These are phyloP conservation scores for Sclerospora graminicola DNA, from an alignment of 352 stramenopile genomes.

Conservation along the genomic window DNA sequence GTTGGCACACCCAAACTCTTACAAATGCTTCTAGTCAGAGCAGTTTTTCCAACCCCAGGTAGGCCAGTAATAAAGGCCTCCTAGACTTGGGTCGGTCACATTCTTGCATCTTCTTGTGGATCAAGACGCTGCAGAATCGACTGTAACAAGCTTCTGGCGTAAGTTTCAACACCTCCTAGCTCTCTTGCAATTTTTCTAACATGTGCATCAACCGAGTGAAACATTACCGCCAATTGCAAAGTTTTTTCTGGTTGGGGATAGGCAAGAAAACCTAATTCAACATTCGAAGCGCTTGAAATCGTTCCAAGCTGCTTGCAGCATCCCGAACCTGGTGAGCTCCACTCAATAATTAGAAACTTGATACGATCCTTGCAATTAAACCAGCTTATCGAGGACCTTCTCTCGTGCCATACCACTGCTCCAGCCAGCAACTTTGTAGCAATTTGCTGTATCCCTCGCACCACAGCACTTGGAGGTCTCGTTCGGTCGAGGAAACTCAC, in stretches of 20 bases:
- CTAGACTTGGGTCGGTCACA: constrained; percentile 23
- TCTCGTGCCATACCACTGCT: constrained; percentile 30
- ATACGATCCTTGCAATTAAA: constrained; percentile 30
- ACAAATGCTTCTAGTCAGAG: constrained; percentile 34
- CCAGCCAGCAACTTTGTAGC: constrained; percentile 27
- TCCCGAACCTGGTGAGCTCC: constrained; percentile 15
- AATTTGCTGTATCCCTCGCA: constrained; percentile 26
- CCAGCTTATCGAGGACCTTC: constrained; percentile 28
- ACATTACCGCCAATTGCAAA: constrained; percentile 1
- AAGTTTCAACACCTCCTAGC: constrained; percentile 29
- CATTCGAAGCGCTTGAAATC: constrained; percentile 11
- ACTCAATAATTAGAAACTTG: constrained; percentile 21
- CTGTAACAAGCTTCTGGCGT: constrained; percentile 26
- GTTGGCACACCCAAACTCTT: constrained; percentile 27
- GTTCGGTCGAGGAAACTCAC: constrained; percentile 28
- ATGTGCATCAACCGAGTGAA: constrained; percentile 22
- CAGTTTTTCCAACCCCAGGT: constrained; percentile 65
- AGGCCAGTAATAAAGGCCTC: constrained; percentile 58
- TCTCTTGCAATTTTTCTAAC: constrained; percentile 19
- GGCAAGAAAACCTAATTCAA: constrained; percentile 24
- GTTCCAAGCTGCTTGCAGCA: constrained; percentile 27
- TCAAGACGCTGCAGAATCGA: constrained; percentile 28
- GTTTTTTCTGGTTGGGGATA: background rate
- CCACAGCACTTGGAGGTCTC: constrained; percentile 28
- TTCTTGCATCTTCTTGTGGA: background rate